phyloP scores from a whole-genome alignment of 2,329 filamentous ascomycete genomes.

The Fusarium mundagurra region DNA sequence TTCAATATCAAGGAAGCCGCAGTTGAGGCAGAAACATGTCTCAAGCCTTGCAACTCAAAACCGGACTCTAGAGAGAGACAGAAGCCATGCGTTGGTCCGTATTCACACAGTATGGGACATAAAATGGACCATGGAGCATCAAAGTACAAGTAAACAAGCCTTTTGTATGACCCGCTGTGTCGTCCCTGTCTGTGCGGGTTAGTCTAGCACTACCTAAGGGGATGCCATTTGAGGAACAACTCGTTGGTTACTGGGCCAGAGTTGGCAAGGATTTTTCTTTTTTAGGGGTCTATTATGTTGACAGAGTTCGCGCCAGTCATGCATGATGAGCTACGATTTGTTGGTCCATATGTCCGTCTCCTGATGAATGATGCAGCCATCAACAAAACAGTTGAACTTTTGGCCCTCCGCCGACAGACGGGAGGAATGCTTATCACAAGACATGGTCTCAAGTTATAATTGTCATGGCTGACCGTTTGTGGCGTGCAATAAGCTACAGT shows the following conservation, averaged over 20 bases:
- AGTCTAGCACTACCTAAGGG: constrained; percentile 12
- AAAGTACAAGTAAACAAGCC: constrained; percentile 40
- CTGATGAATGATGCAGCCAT: constrained; percentile 29
- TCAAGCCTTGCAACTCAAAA: constrained; percentile 4
- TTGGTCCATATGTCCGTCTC: neutral
- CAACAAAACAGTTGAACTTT: constrained; percentile 1
- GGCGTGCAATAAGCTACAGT: constrained; percentile 18
- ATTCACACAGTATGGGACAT: constrained; percentile 13
- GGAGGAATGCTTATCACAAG: constrained; percentile 28
- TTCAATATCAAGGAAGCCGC: neutral
- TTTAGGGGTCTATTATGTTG: constrained; percentile 18
- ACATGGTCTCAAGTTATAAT: constrained; percentile 2
- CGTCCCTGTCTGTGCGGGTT: constrained; percentile 35
- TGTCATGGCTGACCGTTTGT: constrained; percentile 25
- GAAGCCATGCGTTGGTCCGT: neutral
- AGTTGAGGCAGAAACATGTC: constrained; percentile 29
- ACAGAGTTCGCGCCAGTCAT: constrained; percentile 20
- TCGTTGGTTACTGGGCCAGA: constrained; percentile 26
- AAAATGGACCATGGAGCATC: constrained; percentile 8
- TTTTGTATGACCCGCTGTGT: constrained; percentile 38
- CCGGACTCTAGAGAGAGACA: neutral
- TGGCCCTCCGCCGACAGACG: constrained; percentile 5
- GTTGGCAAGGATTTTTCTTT: constrained; percentile 22
- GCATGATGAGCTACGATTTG: constrained; percentile 6
- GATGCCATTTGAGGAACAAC: constrained; percentile 29